Conservation (phyloP, 768 basidiomycete species). For the Trametes coccinea region DNA sequence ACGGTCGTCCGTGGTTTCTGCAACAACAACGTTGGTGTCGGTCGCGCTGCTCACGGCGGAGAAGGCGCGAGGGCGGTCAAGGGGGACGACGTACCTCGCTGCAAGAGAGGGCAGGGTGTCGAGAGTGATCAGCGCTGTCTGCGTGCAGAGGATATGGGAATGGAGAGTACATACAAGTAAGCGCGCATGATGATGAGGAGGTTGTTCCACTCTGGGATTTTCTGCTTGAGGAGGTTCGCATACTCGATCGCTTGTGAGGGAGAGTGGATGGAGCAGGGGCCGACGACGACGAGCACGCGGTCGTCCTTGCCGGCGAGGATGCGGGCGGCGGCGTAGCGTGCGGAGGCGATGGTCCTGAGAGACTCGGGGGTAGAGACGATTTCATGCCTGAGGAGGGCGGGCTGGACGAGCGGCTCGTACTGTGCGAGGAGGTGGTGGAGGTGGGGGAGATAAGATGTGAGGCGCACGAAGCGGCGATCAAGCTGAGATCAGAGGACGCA, state of each 20-base stretch:
- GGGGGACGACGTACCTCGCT: conserved; percentile 40
- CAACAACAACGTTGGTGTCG: background rate
- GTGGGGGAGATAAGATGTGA: conserved; percentile 11
- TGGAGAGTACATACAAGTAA: conserved; percentile 77
- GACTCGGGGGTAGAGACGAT: conserved; percentile 66
- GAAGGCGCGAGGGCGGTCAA: too few species aligned
- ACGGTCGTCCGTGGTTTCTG: conserved; percentile 97
- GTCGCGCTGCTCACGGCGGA: background rate
- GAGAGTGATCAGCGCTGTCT: conserved; percentile 16
- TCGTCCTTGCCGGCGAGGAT: conserved; percentile 85
- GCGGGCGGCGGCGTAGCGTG: conserved; percentile 76
- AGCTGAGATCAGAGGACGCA: conserved; percentile 40
- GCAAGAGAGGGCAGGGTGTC: conserved; percentile 29
- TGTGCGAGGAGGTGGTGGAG: conserved; percentile 32
- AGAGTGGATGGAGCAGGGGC: conserved; percentile 95
- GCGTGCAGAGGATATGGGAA: conserved; percentile 14
- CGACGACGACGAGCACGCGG: conserved; percentile 86
- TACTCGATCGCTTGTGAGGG: conserved; percentile 84
- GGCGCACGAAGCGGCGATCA: background rate
- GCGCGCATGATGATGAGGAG: conserved; percentile 94
- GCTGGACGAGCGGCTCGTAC: conserved; percentile 97
- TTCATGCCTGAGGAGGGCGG: conserved; percentile 87
- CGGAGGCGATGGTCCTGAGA: conserved; percentile 72
- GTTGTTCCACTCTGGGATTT: conserved; percentile 67
- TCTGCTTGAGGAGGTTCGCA: conserved; percentile 68